Percentiles rank a stretch among this genome's conserved stretches.
These are phyloP conservation scores for Rhodamnia argentea DNA, from an alignment of 345 rosid genomes.

Conservation along the genomic window DNA sequence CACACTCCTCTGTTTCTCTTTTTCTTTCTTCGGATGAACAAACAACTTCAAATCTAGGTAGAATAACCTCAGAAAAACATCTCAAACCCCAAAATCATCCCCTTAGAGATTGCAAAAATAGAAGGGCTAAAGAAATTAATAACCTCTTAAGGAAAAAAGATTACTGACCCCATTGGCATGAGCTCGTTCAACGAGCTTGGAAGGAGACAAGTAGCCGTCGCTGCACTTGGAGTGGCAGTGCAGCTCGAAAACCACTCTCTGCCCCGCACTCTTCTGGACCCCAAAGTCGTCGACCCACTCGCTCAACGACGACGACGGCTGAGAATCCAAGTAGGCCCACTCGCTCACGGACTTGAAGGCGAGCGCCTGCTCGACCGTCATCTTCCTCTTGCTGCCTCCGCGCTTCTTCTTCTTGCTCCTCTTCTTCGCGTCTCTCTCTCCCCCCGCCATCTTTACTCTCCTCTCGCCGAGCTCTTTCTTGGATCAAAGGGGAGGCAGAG, in stretches of 20 bases:
- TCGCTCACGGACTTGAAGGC: slow-evolving; percentile 62
- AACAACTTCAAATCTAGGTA: not conserved
- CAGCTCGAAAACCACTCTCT: slow-evolving; percentile 65
- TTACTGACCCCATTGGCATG: slow-evolving; percentile 68
- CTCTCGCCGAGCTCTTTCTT: not conserved
- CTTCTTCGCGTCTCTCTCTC: slow-evolving; percentile 18
- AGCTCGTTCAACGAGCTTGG: slow-evolving; percentile 90
- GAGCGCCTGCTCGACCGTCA: slow-evolving; percentile 53
- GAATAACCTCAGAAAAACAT: not conserved
- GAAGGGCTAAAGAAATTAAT: not conserved
- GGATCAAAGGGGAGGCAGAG: not conserved
- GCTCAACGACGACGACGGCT: slow-evolving; percentile 3
- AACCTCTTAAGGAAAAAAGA: not conserved
- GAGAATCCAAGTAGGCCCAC: slow-evolving; percentile 52
- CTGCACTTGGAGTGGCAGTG: slow-evolving; percentile 89
- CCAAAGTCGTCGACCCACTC: slow-evolving; percentile 44
- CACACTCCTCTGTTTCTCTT: not conserved
- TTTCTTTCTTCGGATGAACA: not conserved
- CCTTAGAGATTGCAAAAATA: not conserved
- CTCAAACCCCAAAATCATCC: not conserved
- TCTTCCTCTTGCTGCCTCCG: slow-evolving; percentile 62
- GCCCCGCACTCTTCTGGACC: slow-evolving; percentile 28
- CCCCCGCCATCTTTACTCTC: not conserved
- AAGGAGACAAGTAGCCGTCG: slow-evolving; percentile 87
- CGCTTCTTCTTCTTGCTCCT: slow-evolving; percentile 74